Conservation (phyloP, 495 filamentous ascomycete genomes). For the Jackrogersella minutella region DNA sequence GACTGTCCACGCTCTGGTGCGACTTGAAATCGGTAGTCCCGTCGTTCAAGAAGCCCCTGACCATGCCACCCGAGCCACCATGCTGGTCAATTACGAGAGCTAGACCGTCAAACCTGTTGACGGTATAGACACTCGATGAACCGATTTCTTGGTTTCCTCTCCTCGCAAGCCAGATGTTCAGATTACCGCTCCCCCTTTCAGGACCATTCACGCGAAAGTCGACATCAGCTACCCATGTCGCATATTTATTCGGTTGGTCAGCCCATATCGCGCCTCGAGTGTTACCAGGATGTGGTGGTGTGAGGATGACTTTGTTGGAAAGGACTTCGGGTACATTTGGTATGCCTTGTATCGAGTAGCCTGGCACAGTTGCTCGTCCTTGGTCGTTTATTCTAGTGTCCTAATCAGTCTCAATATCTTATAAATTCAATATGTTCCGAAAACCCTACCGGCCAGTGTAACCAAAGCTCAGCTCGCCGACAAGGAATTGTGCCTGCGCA, state of each 20-base stretch:
- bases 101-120: slow-evolving; percentile 83
- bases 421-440: slow-evolving; percentile 10
- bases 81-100: slow-evolving; percentile 88
- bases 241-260: slow-evolving; percentile 65
- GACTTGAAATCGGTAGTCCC: slow-evolving; percentile 81
- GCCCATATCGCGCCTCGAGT: slow-evolving; percentile 84
- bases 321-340: slow-evolving; percentile 76
- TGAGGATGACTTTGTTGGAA: slow-evolving; percentile 91
- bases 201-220: slow-evolving; percentile 88
- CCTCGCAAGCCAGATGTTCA: slow-evolving; percentile 91
- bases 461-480: slow-evolving; percentile 79
- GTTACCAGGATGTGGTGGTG: slow-evolving; percentile 87
- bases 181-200: slow-evolving; percentile 85
- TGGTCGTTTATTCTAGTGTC: slow-evolving; percentile 51
- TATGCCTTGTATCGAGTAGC: slow-evolving; percentile 74
- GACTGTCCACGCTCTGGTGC: slow-evolving; percentile 78
- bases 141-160: slow-evolving; percentile 71
- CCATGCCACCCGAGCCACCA: slow-evolving; percentile 78
- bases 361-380: slow-evolving; percentile 48
- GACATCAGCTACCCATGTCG: slow-evolving; percentile 81
- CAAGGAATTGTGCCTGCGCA: slow-evolving; percentile 66
- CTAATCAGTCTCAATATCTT: slow-evolving; percentile 9
- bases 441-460: slow-evolving; percentile 66
- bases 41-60: slow-evolving; percentile 95
- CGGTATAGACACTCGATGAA: slow-evolving; percentile 80